These are phyloP conservation scores for Madurella fahalii DNA, from an alignment of 2,329 filamentous ascomycete genomes.

Conservation along the genomic window DNA sequence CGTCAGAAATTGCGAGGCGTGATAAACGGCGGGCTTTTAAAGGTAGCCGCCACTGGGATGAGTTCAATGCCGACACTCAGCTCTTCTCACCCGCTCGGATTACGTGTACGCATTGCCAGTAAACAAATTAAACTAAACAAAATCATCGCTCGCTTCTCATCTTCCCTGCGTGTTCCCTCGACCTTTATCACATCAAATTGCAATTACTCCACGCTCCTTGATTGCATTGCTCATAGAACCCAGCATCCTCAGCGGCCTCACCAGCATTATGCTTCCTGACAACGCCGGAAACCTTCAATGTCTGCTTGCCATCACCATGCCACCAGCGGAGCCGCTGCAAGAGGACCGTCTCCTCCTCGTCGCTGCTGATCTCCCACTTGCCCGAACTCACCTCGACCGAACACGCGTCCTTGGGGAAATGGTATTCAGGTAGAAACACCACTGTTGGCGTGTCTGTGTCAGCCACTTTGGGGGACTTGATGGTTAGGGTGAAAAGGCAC, in stretches of 20 bases:
- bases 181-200: constrained; percentile 45
- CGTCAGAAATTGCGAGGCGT: too few relatives aligned
- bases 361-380: constrained; percentile 79
- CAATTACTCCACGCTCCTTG: constrained; percentile 48
- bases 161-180: background rate
- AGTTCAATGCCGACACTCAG: too few relatives aligned
- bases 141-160: background rate
- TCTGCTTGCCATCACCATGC: constrained; percentile 83
- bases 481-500: constrained; percentile 69
- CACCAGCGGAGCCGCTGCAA: constrained; percentile 85
- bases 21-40: too few relatives aligned
- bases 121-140: background rate
- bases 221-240: constrained; percentile 70
- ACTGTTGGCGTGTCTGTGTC: constrained; percentile 63
- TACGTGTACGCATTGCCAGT: too few relatives aligned
- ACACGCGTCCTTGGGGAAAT: constrained; percentile 75
- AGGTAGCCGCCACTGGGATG: too few relatives aligned
- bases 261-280: constrained; percentile 59
- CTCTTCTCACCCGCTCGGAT: too few relatives aligned
- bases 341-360: constrained; percentile 64
- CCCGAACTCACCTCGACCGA: constrained; percentile 75
- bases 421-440: constrained; percentile 84
- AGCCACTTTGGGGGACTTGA: constrained; percentile 59
- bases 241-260: constrained; percentile 61
- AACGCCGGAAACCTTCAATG: constrained; percentile 69